Base-by-base conservation (phyloP, 2,329 filamentous ascomycete species). In the Xylariales sp. region DNA sequence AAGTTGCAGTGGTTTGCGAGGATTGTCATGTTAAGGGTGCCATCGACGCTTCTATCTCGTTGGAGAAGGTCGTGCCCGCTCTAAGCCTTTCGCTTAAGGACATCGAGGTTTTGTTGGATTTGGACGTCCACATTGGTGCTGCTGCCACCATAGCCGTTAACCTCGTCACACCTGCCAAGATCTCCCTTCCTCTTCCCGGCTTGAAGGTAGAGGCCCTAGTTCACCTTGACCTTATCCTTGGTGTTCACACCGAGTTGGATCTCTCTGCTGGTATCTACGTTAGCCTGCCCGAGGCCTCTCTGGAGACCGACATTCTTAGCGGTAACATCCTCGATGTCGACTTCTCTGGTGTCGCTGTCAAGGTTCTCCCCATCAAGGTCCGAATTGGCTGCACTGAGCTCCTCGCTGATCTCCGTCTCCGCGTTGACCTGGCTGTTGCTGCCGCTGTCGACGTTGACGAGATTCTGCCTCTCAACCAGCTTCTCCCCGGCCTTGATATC, bases 251-350 rank as follows among this genome's bases (percentile, higher is more conserved):
- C 2, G 78, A 79, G 14, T 77, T 89, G 54, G 84, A 86, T 65
- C 80, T 89, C 36, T 82, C 80, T 30, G 85, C 81, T 60, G 85
- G 85, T 8, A 81, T 87, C 62, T 84, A 87, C 72, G 79, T 88
- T 56, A 80, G 82, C 71, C 78, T 89, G 0, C 80, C 83, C 9
- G 83, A 87, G 43, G 79, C 82, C 48, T 79, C 72, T 59, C 71
- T 84, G 36, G 79, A 81, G 73, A 78, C 83, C 62, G 78, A 80
- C 66, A 76, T 84, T 62, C 67, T 83, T 32, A 80, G 80, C 18
- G 81, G 86, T n/a, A 76, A 78, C 2, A 79, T 87, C 60, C 75
- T 83, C 14, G 78, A 85, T 28, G 78, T 82, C 5, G 77, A 83
- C 57, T 86, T 89, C 65, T 78, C 85, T 12, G 85, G 85, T 1